Percentiles rank a stretch among this genome's conserved stretches.
Evolutionary conservation across 192 early-diverging fungal species (phyloP).

Genomic region (Rhizophagus prolifer): DNA sequence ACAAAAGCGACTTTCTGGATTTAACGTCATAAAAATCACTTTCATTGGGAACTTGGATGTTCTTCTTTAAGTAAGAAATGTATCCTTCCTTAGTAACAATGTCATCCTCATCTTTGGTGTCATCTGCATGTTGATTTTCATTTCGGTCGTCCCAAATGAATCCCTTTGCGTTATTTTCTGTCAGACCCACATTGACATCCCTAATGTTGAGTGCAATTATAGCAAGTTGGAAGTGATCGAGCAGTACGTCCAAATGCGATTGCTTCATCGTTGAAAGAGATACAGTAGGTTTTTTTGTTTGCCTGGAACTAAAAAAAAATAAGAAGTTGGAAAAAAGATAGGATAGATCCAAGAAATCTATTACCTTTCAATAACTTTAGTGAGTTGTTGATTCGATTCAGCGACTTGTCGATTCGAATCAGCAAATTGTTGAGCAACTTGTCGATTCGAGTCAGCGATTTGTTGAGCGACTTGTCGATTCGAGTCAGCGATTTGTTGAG

Average conservation of each 20-base stretch:
- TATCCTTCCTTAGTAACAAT: not conserved
- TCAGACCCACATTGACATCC: too few relatives aligned
- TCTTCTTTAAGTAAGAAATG: not conserved
- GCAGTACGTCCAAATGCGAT: not conserved
- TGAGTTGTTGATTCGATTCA: too few relatives aligned
- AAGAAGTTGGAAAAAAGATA: not conserved
- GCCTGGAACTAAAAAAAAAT: not conserved
- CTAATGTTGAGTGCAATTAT: not conserved
- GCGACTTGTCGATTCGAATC: too few relatives aligned
- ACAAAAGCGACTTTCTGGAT: not conserved
- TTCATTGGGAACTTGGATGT: not conserved
- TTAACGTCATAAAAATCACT: not conserved
- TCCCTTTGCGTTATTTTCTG: too few relatives aligned
- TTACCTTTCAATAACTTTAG: too few relatives aligned
- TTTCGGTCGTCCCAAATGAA: not conserved
- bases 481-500: too few relatives aligned
- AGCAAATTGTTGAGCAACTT: too few relatives aligned
- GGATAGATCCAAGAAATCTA: too few relatives aligned
- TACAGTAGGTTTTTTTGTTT: not conserved
- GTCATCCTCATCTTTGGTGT: not conserved
- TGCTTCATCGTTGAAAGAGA: not conserved
- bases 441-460: too few relatives aligned
- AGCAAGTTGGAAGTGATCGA: not conserved
- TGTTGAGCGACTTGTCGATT: too few relatives aligned
- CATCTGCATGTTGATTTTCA: slow-evolving; percentile 10